Percentiles rank a stretch among this genome's conserved stretches.
Evolutionary conservation across 805 yeast species (phyloP).

Genomic region (Zygotorulaspora florentina): DNA sequence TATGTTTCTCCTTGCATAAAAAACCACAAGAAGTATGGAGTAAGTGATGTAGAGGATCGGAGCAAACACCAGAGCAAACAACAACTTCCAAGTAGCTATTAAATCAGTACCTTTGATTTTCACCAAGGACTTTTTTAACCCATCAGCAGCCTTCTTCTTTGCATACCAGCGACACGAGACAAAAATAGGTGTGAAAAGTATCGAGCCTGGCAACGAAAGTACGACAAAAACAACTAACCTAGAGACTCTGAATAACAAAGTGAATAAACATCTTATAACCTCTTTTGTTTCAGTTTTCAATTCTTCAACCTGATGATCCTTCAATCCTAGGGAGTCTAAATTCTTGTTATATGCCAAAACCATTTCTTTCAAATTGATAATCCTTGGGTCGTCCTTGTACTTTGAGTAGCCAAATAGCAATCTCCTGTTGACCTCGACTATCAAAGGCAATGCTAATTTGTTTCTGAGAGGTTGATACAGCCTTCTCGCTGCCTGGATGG

Average conservation of each 20-base stretch:
- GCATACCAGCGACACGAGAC: constrained; percentile 67
- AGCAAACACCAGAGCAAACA: constrained; percentile 78
- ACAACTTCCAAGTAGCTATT: constrained; percentile 91
- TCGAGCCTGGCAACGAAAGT: constrained; percentile 78
- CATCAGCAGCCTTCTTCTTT: constrained; percentile 64
- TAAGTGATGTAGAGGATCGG: constrained; percentile 79
- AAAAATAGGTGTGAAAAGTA: constrained; percentile 83
- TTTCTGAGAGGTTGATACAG: constrained; percentile 65
- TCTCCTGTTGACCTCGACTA: constrained; percentile 85
- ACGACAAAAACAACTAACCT: constrained; percentile 50
- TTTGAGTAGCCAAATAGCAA: constrained; percentile 77
- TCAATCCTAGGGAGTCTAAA: constrained; percentile 58
- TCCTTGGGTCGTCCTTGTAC: constrained; percentile 67
- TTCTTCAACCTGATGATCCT: constrained; percentile 67
- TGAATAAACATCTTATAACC: constrained; percentile 43
- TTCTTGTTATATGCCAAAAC: constrained; percentile 66
- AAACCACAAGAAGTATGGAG: constrained; percentile 44
- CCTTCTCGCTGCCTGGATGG: constrained; percentile 91
- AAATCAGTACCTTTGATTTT: constrained; percentile 89
- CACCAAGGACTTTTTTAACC: constrained; percentile 86
- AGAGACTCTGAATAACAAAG: constrained; percentile 49
- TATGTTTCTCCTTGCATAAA: constrained; percentile 30
- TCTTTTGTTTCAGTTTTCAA: constrained; percentile 40
- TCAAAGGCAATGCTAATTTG: constrained; percentile 66
- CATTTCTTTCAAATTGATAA: constrained; percentile 54